Percentiles rank a stretch among this genome's conserved stretches.
Evolutionary conservation across 2,329 filamentous ascomycete species (phyloP).

Genomic region (Clonostachys solani): DNA sequence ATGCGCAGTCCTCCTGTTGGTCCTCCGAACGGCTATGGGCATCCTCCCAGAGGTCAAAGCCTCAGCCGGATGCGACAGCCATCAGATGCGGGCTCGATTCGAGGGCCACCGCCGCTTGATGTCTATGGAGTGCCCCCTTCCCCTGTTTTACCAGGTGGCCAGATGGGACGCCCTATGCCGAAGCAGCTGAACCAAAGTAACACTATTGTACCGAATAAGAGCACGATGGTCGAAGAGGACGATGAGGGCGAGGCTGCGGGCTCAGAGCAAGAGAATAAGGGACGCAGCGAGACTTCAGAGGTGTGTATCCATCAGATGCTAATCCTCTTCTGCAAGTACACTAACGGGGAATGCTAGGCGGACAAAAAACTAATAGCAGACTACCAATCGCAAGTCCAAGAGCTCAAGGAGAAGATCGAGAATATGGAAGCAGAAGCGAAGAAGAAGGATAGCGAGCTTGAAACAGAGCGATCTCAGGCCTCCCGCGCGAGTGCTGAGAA

Average conservation of each 20-base stretch:
- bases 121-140: slow-evolving; percentile 55
- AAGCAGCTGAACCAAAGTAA: slow-evolving; percentile 88
- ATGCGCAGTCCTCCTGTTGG: slow-evolving; percentile 48
- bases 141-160: slow-evolving; percentile 53
- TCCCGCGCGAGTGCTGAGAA: slow-evolving; percentile 57
- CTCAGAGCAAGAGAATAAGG: slow-evolving; percentile 14
- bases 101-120: slow-evolving; percentile 35
- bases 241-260: slow-evolving; percentile 61
- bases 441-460: slow-evolving; percentile 67
- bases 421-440: slow-evolving; percentile 65
- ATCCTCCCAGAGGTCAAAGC: slow-evolving; percentile 44
- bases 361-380: slow-evolving; percentile 73
- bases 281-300: slow-evolving; percentile 28
- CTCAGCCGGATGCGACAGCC: slow-evolving; percentile 47
- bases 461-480: slow-evolving; percentile 51
- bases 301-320: slow-evolving; percentile 19
- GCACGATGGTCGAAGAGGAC: slow-evolving; percentile 94
- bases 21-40: slow-evolving; percentile 51
- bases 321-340: neutral
- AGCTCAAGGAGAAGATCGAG: slow-evolving; percentile 70
- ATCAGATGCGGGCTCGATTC: slow-evolving; percentile 60
- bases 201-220: slow-evolving; percentile 96
- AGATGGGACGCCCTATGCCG: slow-evolving; percentile 72
- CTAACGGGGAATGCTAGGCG: slow-evolving; percentile 27
- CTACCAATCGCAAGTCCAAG: slow-evolving; percentile 73